Base-by-base conservation (phyloP, 768 basidiomycete genomes). In the Calocybe indica region DNA sequence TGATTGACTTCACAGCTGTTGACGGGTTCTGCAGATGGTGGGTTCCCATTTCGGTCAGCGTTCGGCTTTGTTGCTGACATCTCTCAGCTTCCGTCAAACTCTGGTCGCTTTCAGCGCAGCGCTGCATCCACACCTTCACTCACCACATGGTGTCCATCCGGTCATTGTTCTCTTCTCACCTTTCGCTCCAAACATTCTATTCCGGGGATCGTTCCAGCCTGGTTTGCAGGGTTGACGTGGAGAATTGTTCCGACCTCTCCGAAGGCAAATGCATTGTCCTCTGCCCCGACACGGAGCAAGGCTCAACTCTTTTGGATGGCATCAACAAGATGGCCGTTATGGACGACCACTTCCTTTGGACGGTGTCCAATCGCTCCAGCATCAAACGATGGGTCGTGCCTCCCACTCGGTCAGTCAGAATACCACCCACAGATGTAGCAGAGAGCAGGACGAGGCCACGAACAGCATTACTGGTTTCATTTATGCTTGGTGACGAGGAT, bases 141-240 rank as follows among this genome's bases (percentile, higher is more conserved):
- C 86, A 97, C 58, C 95, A 98, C 62, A 83, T 88, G 9, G 92
- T 93, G 51, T 88, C 88, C 10, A 92, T 97, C 40, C 97, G 96
- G 95, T 84, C 94, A 0, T 72, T 99, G 6, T 82, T 80, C 60
- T 95, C 93, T 7, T 75, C 81, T 0, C 93, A 98, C 61, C 90
- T 93, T 0, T 82, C 85, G 6, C 74, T 99, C 44, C 75, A 82
- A 61, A 74, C 82, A 2, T 99, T 99, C 70, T 97, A 95, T 67
- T 96, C 94, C 0, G 96, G 95, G 7, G 95, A 97, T 57, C 79
- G 88, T 29, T 80, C 87, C 2, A 95, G 95, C n/a, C 72, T 84
- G 49, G 82, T 98, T 6, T 92, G 90, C 62, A 83, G 83, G 53
- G 85, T 93, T n/a, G 96, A 99, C 55, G 80, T 96, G 2, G 90